Evolutionary conservation across 345 rosid species (phyloP).

Genomic region (Brassica napus): Da-Ae NC_063435.1:4038001-4038500

Average conservation of each 20-base stretch:
- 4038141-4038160: neutral
- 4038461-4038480: slow-evolving; percentile 31
- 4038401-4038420: neutral
- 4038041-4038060: slow-evolving; percentile 7
- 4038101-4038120: neutral
- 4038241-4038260: no score
- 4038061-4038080: neutral
- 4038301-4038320: no score
- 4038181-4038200: no score
- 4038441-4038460: neutral
- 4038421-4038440: slow-evolving; percentile 4
- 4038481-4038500: neutral
- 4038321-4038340: no score
- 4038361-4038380: neutral
- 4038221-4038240: no score
- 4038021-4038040: slow-evolving; percentile 86
- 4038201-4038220: no score
- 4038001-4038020: slow-evolving; percentile 67
- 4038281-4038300: no score
- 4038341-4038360: no score
- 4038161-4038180: no score
- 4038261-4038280: no score
- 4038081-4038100: neutral
- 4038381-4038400: neutral
- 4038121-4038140: slow-evolving; percentile 13